These are phyloP conservation scores for Neoscytalidium dimidiatum DNA, from an alignment of 2,329 filamentous ascomycete genomes.

Conservation along the genomic window DNA sequence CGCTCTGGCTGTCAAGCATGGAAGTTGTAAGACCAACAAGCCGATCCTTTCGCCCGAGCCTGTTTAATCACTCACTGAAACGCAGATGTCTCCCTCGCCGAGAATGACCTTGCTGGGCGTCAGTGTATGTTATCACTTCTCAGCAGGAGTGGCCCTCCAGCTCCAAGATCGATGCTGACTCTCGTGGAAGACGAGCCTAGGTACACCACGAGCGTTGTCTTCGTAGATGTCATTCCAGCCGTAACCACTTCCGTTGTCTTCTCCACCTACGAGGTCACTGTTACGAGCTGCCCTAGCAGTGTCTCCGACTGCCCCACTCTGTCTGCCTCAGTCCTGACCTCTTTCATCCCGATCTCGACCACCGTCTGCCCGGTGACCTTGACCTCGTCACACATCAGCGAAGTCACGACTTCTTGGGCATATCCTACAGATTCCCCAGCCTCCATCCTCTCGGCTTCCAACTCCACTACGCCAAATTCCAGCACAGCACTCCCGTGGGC, in stretches of 20 bases:
- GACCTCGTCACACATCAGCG: slow-evolving; percentile 23
- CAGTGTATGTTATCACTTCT: background rate
- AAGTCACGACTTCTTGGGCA: background rate
- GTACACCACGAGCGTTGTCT: slow-evolving; percentile 19
- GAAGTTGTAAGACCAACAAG: background rate
- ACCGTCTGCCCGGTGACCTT: slow-evolving; percentile 46
- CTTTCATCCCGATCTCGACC: slow-evolving; percentile 42
- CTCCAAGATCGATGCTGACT: background rate
- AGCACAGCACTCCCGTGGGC: background rate
- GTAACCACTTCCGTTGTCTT: slow-evolving; percentile 45
- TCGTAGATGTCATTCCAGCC: slow-evolving; percentile 32
- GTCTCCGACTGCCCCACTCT: slow-evolving; percentile 42
- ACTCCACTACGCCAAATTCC: background rate
- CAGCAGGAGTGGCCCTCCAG: background rate
- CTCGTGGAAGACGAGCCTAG: background rate
- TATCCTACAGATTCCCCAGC: background rate
- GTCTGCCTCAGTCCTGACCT: slow-evolving; percentile 39
- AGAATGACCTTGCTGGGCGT: background rate
- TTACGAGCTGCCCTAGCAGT: slow-evolving; percentile 42
- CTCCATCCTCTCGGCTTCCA: background rate
- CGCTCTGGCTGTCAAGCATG: background rate
- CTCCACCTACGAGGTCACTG: slow-evolving; percentile 45
- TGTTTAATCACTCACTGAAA: background rate
- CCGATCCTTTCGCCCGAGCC: background rate
- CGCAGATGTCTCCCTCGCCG: background rate